Evolutionary conservation across 441 rosid species (phyloP), one percentile per base, ranked within the genome.

Genomic region (Pelargonium fulgidum): DNA sequence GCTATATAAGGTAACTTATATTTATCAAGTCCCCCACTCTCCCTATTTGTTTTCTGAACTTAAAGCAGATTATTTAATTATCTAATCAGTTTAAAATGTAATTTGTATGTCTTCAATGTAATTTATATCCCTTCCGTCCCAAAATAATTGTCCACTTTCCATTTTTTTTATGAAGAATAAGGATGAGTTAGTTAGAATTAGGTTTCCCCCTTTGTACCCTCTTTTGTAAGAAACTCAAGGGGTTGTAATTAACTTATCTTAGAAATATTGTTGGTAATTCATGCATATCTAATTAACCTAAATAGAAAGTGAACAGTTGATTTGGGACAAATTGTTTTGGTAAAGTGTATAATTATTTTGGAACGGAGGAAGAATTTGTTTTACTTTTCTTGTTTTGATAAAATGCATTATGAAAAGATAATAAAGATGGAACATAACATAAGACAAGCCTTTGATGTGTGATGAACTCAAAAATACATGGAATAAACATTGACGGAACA

Each of bases 1-100:
- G 14, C 76, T 94, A 74, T 94, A 95, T 79, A 90, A 92, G 85
- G 98, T 90, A 85, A 52, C 7, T 7, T 5, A 4, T 52, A 3
- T 12, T 14, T 52, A 17, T 52, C 19, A 52, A 52, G 59, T 17
- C 4, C 1, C 24, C 24, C 24, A 22, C 24, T 22, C 24, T 52
- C 20, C 16, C 19, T 14, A 52, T 52, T n/a, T 52, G 58, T 52
- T 14, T 52, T 52, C 7, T n/a, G 59, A 52, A 48, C 56, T 48
- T 48, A 6, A 26, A 1, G 19, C 1, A 11, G 14, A 1, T 14
- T 52, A n/a, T 52, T n/a, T 11, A 48, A 45, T 10, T 52, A 52
- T 52, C 1, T 14, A n/a, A 22, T 26, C 33, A 26, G 33, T 26
- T 26, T 26, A 2, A 26, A 26, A 26, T 26, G 33, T 26, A 26